phyloP scores from a whole-genome alignment of 2,329 filamentous ascomycete species.

The Cryphonectria japonica region DNA sequence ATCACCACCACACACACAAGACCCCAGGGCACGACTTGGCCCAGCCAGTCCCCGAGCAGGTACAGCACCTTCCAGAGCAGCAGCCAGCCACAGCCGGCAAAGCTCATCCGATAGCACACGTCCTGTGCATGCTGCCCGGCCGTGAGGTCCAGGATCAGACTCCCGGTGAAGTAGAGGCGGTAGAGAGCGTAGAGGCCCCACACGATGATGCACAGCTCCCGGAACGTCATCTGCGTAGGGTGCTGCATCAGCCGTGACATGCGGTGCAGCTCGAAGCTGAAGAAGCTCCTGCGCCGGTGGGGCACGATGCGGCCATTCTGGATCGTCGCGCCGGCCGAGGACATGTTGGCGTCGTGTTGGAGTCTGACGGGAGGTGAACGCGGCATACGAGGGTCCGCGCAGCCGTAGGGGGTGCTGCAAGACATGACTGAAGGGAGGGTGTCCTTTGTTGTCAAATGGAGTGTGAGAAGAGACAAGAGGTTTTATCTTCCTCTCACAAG shows the following conservation, averaged over 20 bases:
- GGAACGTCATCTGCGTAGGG: constrained; percentile 2
- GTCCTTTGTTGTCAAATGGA: not conserved
- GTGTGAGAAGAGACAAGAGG: not conserved
- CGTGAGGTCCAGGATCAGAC: not conserved
- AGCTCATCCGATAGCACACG: constrained; percentile 1
- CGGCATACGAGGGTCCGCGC: constrained; percentile 5
- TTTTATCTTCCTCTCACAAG: not conserved
- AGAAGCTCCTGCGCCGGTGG: not conserved
- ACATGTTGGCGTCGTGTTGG: not conserved
- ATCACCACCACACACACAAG: not conserved
- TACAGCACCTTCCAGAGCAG: not conserved
- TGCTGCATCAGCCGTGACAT: not conserved
- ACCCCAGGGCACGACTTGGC: constrained; percentile 4
- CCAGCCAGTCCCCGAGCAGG: constrained; percentile 1
- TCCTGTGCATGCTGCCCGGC: not conserved
- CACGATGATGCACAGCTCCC: constrained; percentile 8
- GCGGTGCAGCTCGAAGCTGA: constrained; percentile 7
- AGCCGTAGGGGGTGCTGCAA: not conserved
- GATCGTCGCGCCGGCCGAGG: not conserved
- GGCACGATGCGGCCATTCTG: constrained; percentile 4
- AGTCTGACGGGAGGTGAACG: not conserved
- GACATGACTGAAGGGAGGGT: not conserved
- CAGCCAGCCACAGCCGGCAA: constrained; percentile 1
- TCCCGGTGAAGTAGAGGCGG: not conserved
- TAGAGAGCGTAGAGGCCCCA: not conserved